A percentile compares a stretch with the other conserved stretches of the same genome.
Evolutionary conservation across 2,329 filamentous ascomycete genomes (phyloP).

Genomic region (Hymenoscyphus linearis): DNA sequence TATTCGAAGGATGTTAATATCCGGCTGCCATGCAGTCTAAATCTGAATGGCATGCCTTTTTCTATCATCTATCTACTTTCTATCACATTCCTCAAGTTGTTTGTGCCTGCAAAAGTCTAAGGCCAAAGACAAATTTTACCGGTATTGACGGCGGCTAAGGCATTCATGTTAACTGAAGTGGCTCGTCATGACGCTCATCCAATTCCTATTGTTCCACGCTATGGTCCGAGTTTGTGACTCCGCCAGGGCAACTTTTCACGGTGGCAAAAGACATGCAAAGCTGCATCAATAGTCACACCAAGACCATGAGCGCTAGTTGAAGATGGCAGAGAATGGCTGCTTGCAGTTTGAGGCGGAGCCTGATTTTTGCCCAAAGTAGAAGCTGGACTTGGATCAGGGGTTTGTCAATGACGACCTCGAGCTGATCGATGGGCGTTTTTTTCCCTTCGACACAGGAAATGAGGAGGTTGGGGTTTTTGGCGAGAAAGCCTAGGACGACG

Average conservation of each 20-base stretch:
- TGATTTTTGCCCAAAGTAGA: constrained; percentile 6
- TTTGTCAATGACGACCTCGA: constrained; percentile 6
- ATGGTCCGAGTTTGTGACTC: constrained; percentile 6
- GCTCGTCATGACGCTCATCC: constrained; percentile 2
- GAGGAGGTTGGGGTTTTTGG: constrained; percentile 15
- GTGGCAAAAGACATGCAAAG: constrained; percentile 22
- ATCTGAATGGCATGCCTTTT: constrained; percentile 17
- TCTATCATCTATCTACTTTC: constrained; percentile 9
- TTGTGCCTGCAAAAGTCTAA: constrained; percentile 13
- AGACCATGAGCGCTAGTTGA: constrained; percentile 8
- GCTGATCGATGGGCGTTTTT: constrained; percentile 5
- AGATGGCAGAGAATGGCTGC: constrained; percentile 8
- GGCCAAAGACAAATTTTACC: constrained; percentile 7
- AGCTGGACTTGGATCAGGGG: constrained; percentile 21
- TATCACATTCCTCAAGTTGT: constrained; percentile 19
- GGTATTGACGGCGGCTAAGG: background rate
- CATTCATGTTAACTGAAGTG: constrained; percentile 5
- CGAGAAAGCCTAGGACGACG: constrained; percentile 8
- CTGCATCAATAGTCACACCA: constrained; percentile 22
- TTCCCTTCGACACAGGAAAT: constrained; percentile 2
- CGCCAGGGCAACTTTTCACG: constrained; percentile 11
- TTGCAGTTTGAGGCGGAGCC: constrained; percentile 18
- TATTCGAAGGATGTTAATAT: constrained; percentile 18
- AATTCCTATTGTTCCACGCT: constrained; percentile 14
- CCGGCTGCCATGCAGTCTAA: constrained; percentile 18